Percentiles rank a stretch among this genome's conserved stretches.
Evolutionary conservation across 768 basidiomycete genomes (phyloP).

Genomic region (Mycena capillaripes): DNA sequence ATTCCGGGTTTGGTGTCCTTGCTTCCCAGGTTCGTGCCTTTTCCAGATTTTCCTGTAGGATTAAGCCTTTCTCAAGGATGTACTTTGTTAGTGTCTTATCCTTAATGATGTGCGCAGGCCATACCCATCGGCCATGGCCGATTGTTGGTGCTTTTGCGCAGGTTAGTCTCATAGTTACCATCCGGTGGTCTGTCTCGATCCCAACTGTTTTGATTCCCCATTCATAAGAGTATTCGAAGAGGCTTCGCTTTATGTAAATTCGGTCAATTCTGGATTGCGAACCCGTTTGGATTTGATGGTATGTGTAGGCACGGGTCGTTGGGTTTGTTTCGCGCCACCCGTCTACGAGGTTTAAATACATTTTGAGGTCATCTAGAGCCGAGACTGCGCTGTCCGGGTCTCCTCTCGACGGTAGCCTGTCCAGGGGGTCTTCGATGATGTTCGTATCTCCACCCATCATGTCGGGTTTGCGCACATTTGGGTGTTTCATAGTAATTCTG

Average conservation of each 20-base stretch:
- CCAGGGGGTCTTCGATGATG: slow-evolving; percentile 53
- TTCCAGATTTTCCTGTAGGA: background rate
- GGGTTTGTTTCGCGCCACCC: slow-evolving; percentile 49
- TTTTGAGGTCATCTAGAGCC: slow-evolving; percentile 40
- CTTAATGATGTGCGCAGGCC: too few species aligned
- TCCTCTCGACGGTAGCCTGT: slow-evolving; percentile 45
- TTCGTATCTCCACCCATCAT: too few species aligned
- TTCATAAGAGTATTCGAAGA: slow-evolving; percentile 32
- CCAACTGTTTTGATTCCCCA: slow-evolving; percentile 42
- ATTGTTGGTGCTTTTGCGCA: slow-evolving; percentile 40
- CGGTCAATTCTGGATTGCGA: slow-evolving; percentile 51
- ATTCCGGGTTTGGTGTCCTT: background rate
- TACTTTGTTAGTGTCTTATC: background rate
- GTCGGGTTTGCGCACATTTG: slow-evolving; percentile 35
- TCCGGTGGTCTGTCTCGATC: slow-evolving; percentile 48
- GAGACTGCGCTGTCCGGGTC: slow-evolving; percentile 33
- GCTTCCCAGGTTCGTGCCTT: background rate
- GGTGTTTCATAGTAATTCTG: slow-evolving; percentile 18
- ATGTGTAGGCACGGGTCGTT: slow-evolving; percentile 43
- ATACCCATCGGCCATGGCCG: too few species aligned
- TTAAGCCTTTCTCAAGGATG: slow-evolving; percentile 1
- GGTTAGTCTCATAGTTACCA: slow-evolving; percentile 43
- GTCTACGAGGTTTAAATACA: slow-evolving; percentile 38
- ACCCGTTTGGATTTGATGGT: slow-evolving; percentile 30
- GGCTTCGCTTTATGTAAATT: slow-evolving; percentile 45